Percentiles rank a stretch among this genome's conserved stretches.
These are phyloP conservation scores for Hansenula sp. DNA, from an alignment of 1,139 yeast genomes.

Conservation along the genomic window DNA sequence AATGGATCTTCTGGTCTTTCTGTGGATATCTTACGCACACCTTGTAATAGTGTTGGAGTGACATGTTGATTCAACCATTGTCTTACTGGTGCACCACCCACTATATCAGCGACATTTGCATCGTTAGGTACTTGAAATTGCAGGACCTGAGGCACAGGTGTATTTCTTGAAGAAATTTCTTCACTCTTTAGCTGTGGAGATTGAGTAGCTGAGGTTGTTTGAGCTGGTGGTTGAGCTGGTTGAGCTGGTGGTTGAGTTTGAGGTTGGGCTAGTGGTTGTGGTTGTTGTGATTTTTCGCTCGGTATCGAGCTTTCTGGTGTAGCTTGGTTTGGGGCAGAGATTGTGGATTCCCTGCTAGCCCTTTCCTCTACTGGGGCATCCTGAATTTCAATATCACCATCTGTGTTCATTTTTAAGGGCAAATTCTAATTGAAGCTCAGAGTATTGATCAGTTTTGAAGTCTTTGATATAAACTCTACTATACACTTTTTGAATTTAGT, in stretches of 20 bases:
- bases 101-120: constrained; percentile 40
- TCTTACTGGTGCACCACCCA: constrained; percentile 82
- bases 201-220: constrained; percentile 4
- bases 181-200: constrained; percentile 8
- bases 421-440: no score
- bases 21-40: constrained; percentile 57
- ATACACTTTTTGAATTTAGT: no score
- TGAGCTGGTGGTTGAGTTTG: constrained; percentile 1
- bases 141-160: constrained; percentile 13
- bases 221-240: constrained; percentile 2
- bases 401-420: neutral
- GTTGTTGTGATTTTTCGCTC: neutral
- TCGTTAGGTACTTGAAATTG: constrained; percentile 18
- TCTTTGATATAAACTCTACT: no score
- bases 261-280: neutral
- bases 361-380: neutral
- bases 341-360: neutral
- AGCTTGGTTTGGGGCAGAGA: neutral
- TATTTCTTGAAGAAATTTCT: constrained; percentile 5
- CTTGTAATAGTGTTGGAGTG: constrained; percentile 64
- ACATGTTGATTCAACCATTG: constrained; percentile 71
- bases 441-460: no score
- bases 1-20: constrained; percentile 70
- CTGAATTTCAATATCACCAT: neutral
- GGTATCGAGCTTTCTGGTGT: neutral